Evolutionary conservation across 2,329 filamentous ascomycete genomes (phyloP), one percentile per base, ranked within the genome.

Genomic region (Verticillium zaregamsianum): DNA sequence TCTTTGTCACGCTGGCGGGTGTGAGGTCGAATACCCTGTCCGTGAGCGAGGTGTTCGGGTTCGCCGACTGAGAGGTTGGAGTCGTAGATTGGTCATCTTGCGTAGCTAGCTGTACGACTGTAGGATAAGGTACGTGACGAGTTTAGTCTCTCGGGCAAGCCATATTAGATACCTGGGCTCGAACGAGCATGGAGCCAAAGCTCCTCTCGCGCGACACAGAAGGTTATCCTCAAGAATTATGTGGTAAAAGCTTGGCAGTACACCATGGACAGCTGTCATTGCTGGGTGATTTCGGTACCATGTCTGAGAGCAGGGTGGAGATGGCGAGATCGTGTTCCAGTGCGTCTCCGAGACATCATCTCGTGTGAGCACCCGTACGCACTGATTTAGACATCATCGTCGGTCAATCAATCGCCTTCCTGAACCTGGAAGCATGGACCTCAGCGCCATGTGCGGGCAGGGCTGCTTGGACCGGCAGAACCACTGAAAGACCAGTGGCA

Each of bases 31-130:
- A 92, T 72, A 89, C 88, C 2, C 73, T 91, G 64, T 91, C 92
- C 67, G 86, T 97, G 12, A 87, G 87, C 7, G 92, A 96, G 70
- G 88, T 97, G 3, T 98, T 98, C 85, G 94, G 95, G 15, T 95
- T 89, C 84, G 83, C 82, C 1, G 82, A 85, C 62, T 84, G 52
- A 63, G 32, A 20, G 8, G 8, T 14, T 35, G 33, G 11, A 11
- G 9, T 20, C 20, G 45, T 52, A 25, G 23, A 12, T 12, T 20
- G 6, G n/a, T 40, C 5, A 8, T 52, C 3, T 52, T 12, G 45
- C 45, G n/a, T 20, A 7, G n/a, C 45, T 20, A 7, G n/a, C 23
- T 25, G n/a, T 8, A 9, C 12, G 20, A 8, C n/a, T 52, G 45
- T 52, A 52, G 45, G 8, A 52, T 52, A 40, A 11, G 20, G 12